These are phyloP conservation scores for Curvularia lunata DNA, from an alignment of 2,329 filamentous ascomycete genomes.

Conservation along the genomic window DNA sequence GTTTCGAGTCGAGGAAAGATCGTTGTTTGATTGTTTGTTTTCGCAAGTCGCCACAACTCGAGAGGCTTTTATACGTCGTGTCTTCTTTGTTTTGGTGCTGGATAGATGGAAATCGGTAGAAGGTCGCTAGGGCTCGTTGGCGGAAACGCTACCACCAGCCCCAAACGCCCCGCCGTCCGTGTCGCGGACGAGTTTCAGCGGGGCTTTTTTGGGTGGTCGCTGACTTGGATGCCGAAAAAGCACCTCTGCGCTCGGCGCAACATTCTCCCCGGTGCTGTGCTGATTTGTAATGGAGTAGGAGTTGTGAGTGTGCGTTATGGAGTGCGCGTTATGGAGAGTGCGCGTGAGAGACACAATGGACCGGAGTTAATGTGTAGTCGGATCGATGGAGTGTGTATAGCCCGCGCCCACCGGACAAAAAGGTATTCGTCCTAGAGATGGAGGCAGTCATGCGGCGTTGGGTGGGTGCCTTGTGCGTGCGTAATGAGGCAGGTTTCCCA, in stretches of 20 bases:
- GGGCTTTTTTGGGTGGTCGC: conserved; percentile 1
- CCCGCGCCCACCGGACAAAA: not conserved
- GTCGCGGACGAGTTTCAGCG: conserved; percentile 37
- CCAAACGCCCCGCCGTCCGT: not conserved
- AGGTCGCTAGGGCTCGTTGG: no score
- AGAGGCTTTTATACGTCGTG: not conserved
- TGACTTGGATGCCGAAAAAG: not conserved
- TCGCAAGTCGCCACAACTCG: not conserved
- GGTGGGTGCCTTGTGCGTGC: not conserved
- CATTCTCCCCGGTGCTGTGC: conserved; percentile 16
- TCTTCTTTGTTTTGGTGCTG: not conserved
- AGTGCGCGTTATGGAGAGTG: not conserved
- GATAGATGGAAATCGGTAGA: not conserved
- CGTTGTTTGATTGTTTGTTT: not conserved
- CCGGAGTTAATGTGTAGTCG: not conserved
- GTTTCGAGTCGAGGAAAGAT: not conserved
- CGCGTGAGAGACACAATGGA: not conserved
- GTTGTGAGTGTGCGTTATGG: not conserved
- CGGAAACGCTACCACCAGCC: no score
- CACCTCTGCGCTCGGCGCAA: conserved; percentile 21
- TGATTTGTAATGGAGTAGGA: not conserved
- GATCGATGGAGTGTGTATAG: not conserved
- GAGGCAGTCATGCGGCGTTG: not conserved
- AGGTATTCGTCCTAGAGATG: not conserved
- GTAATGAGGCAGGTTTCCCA: not conserved